A percentile compares a stretch with the other conserved stretches of the same genome.
These are phyloP conservation scores for Leishmania braziliensis DNA, from an alignment of 208 protist genomes.

Conservation along the genomic window DNA sequence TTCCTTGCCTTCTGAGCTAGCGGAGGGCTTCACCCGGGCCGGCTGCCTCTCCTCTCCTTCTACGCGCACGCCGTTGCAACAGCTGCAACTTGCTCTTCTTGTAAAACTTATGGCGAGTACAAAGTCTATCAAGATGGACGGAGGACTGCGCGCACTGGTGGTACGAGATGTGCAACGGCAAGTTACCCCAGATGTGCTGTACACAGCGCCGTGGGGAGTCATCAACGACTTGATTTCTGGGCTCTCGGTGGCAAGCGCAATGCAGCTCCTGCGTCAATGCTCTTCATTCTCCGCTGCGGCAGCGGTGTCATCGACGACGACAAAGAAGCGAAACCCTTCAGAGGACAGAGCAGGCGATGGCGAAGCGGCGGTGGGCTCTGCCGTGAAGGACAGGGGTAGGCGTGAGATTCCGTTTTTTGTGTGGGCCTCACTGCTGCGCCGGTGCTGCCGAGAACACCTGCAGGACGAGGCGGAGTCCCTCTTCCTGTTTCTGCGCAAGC, in stretches of 20 bases:
- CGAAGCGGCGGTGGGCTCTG: not conserved
- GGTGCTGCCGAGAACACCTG: constrained; percentile 69
- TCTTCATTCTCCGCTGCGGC: not conserved
- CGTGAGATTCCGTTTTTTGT: constrained; percentile 69
- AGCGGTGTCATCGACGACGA: not conserved
- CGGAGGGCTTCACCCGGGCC: not conserved
- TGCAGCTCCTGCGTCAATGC: constrained; percentile 61
- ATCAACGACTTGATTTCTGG: constrained; percentile 82
- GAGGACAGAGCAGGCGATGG: not conserved
- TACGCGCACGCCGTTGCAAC: constrained; percentile 37
- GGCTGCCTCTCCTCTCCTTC: constrained; percentile 37
- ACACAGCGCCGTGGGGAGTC: constrained; percentile 64
- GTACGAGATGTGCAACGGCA: constrained; percentile 74
- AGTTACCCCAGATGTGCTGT: constrained; percentile 39
- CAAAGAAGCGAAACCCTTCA: not conserved
- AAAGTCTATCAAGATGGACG: constrained; percentile 76
- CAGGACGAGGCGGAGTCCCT: constrained; percentile 79
- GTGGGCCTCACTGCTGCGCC: constrained; percentile 83
- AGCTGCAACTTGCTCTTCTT: constrained; percentile 63
- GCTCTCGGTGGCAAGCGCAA: constrained; percentile 75
- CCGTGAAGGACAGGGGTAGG: constrained; percentile 14
- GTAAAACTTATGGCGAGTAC: constrained; percentile 77
- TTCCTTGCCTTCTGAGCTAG: constrained; percentile 2
- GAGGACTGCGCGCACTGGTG: constrained; percentile 67
- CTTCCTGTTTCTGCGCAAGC: constrained; percentile 77